Evolutionary conservation across 768 basidiomycete genomes (phyloP).

Genomic region (Russula sp.): DNA sequence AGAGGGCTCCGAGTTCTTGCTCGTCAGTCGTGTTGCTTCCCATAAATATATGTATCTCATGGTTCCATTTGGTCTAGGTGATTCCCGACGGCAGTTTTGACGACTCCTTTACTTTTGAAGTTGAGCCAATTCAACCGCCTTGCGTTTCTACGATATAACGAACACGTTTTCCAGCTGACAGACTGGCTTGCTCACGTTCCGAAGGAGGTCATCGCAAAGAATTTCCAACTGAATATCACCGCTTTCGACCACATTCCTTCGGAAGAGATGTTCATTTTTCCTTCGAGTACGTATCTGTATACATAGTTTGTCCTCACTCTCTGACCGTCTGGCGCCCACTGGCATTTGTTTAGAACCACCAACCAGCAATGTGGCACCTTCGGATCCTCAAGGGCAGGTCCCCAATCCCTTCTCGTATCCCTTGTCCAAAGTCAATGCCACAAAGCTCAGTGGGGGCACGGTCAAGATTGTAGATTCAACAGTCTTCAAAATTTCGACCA

Average conservation of each 20-base stretch:
- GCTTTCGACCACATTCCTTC: constrained; percentile 29
- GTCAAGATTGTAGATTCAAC: constrained; percentile 40
- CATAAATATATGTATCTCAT: background rate
- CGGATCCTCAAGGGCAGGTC: constrained; percentile 39
- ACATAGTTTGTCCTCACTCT: no score
- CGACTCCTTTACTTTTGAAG: constrained; percentile 32
- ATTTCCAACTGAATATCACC: constrained; percentile 27
- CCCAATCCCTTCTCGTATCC: constrained; percentile 41
- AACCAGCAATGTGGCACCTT: constrained; percentile 30
- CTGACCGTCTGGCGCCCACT: background rate
- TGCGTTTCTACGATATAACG: background rate
- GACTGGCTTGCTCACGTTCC: constrained; percentile 31
- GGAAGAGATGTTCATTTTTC: constrained; percentile 29
- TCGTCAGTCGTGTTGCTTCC: constrained; percentile 22
- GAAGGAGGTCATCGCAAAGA: constrained; percentile 34
- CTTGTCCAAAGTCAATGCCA: constrained; percentile 39
- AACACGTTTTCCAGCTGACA: constrained; percentile 24
- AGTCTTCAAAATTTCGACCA: constrained; percentile 44
- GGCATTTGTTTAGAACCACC: constrained; percentile 23
- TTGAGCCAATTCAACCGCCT: constrained; percentile 10
- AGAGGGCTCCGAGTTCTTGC: constrained; percentile 30
- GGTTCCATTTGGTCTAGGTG: constrained; percentile 22
- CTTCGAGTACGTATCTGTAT: constrained; percentile 19
- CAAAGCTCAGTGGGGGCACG: constrained; percentile 36
- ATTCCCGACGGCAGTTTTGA: constrained; percentile 32